phyloP scores from a whole-genome alignment of 1,284 basidiomycete genomes.

The Lentinula novae-zelandiae region DNA sequence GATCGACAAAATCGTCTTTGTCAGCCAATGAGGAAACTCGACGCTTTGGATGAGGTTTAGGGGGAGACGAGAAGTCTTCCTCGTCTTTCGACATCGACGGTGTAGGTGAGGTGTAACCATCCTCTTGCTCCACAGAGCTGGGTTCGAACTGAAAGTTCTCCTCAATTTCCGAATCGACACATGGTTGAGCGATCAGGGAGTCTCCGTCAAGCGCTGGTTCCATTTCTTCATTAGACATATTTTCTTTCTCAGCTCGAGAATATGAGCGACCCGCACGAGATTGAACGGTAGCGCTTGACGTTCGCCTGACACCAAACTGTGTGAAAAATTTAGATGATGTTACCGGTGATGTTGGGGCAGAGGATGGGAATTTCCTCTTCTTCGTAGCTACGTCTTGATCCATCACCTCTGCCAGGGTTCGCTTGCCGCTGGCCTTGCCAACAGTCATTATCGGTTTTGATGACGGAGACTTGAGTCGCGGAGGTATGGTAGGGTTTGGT shows the following conservation, averaged over 20 bases:
- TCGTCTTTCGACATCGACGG: slow-evolving; percentile 49
- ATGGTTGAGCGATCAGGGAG: slow-evolving; percentile 31
- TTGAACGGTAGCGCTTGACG: slow-evolving; percentile 18
- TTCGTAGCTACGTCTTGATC: slow-evolving; percentile 57
- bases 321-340: slow-evolving; percentile 37
- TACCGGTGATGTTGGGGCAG: slow-evolving; percentile 18
- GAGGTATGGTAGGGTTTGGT: slow-evolving; percentile 42
- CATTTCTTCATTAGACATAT: slow-evolving; percentile 36
- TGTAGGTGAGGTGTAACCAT: slow-evolving; percentile 71
- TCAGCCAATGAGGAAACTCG: background rate
- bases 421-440: slow-evolving; percentile 69
- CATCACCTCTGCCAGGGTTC: slow-evolving; percentile 65
- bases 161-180: slow-evolving; percentile 30
- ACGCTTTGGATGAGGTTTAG: background rate
- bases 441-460: slow-evolving; percentile 27
- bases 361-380: slow-evolving; percentile 30
- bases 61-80: slow-evolving; percentile 64
- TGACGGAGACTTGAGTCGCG: slow-evolving; percentile 24
- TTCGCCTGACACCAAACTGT: background rate
- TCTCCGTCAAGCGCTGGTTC: slow-evolving; percentile 30
- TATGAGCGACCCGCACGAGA: slow-evolving; percentile 35
- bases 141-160: slow-evolving; percentile 32
- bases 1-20: slow-evolving; percentile 47
- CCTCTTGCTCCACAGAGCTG: slow-evolving; percentile 61
- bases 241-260: slow-evolving; percentile 40